phyloP scores from a whole-genome alignment of 805 yeast genomes.

The Starmerella cellae region DNA sequence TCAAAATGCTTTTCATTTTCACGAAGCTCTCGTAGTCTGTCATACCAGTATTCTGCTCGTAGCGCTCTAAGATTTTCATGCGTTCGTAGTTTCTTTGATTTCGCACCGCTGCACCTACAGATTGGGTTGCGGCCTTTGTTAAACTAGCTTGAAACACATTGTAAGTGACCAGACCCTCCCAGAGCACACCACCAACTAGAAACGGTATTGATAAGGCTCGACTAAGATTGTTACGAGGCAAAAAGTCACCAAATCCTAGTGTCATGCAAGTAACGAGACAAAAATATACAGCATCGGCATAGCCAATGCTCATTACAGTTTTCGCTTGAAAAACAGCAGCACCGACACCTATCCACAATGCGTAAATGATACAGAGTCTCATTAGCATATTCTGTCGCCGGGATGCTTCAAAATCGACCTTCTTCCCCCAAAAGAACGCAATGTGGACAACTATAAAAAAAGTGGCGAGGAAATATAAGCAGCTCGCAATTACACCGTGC shows the following conservation, averaged over 20 bases:
- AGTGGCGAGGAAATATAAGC: constrained; percentile 48
- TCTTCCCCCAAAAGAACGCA: constrained; percentile 43
- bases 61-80: not conserved
- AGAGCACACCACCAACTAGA: constrained; percentile 55
- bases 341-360: constrained; percentile 63
- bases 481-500: constrained; percentile 57
- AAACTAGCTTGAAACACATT: constrained; percentile 11
- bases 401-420: constrained; percentile 44
- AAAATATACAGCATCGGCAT: constrained; percentile 59
- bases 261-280: constrained; percentile 64
- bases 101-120: constrained; percentile 4
- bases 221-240: constrained; percentile 41
- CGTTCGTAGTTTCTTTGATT: constrained; percentile 6
- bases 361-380: constrained; percentile 50
- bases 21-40: constrained; percentile 36
- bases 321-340: constrained; percentile 40
- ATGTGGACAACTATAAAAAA: constrained; percentile 43
- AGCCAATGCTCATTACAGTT: constrained; percentile 35
- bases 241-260: constrained; percentile 67
- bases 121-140: constrained; percentile 2
- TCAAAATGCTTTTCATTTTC: constrained; percentile 41
- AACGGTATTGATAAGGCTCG: constrained; percentile 49
- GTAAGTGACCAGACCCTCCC: constrained; percentile 54
- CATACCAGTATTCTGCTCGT: not conserved
- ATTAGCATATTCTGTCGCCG: constrained; percentile 59